Base-by-base conservation (phyloP, 148 eudicot genomes). In the Camellia lanceoleosa region DNA sequence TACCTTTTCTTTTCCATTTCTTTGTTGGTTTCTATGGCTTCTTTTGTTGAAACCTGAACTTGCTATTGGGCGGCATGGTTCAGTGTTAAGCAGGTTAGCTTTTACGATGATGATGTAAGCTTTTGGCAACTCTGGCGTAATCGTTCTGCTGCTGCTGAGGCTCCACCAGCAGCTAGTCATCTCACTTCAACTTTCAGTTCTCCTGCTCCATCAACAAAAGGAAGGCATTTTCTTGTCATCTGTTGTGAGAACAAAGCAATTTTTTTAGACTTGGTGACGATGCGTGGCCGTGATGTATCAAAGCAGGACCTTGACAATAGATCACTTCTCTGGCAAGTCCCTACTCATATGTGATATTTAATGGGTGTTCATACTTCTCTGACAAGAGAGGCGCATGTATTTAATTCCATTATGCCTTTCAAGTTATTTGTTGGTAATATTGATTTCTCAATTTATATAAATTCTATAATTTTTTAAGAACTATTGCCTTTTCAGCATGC, bases 261-360 rank as follows among this genome's bases (percentile, higher is more conserved):
- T 52, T 95, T 95, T 87, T 81, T 95, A 81, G 99, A 95, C 85
- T 90, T 95, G 89, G 99, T 95, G 71, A 95, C 99, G 30, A 95
- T 95, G 99, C 93, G 97, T 54, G 99, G 99, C 75, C 93, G 99
- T 65, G 99, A 95, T 89, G 99, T 95, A 69, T 94, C 99, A 69
- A 95, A 93, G 90, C 94, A 92, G 83, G 99, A 95, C 71, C 92
- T 95, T 75, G 99, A 95, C 85, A 93, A 93, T 78, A 91, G 84
- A 79, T 95, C 97, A 54, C 94, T 95, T 83, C 87, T 92, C 82
- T 95, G 99, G 99, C 84, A 89, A 90, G 90, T 85, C 20, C 38
- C 74, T 5, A 66, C 23, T 70, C 63, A 55, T 47, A 42, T 73
- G 62, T 65, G 19, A 11, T 42, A 46, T 4, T 47, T 63, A 30